phyloP scores from a whole-genome alignment of 768 basidiomycete genomes.

The Panaeolus cyanescens region DNA sequence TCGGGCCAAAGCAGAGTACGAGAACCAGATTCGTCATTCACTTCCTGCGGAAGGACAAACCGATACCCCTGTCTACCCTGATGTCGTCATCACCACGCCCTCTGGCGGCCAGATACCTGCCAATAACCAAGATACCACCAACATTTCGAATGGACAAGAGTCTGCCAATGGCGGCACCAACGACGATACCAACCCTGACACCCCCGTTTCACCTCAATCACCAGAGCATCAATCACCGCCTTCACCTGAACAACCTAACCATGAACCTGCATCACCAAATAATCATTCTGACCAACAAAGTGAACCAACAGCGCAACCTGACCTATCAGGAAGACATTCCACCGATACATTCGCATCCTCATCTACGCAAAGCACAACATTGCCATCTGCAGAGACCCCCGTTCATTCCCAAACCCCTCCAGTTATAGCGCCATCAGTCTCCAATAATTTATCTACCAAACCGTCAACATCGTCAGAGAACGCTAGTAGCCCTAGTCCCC shows the following conservation, averaged over 20 bases:
- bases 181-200: background rate
- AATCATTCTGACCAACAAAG: background rate
- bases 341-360: conserved; percentile 12
- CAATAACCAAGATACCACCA: background rate
- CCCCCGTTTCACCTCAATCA: background rate
- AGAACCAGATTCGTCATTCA: conserved; percentile 26
- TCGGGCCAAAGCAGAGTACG: conserved; percentile 41
- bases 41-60: conserved; percentile 4
- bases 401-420: conserved; percentile 10
- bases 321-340: conserved; percentile 4
- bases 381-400: conserved; percentile 2
- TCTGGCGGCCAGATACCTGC: background rate
- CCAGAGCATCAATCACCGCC: background rate
- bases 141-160: background rate
- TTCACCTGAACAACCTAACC: background rate
- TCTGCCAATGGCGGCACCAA: background rate
- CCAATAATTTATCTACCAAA: background rate
- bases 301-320: background rate
- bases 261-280: background rate
- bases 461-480: background rate
- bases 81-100: background rate
- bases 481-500: background rate
- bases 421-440: background rate
- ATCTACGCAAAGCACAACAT: conserved; percentile 2
- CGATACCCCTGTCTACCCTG: background rate